These are phyloP conservation scores for Mariannaea sp. DNA, from an alignment of 2,329 filamentous ascomycete genomes.

Conservation along the genomic window DNA sequence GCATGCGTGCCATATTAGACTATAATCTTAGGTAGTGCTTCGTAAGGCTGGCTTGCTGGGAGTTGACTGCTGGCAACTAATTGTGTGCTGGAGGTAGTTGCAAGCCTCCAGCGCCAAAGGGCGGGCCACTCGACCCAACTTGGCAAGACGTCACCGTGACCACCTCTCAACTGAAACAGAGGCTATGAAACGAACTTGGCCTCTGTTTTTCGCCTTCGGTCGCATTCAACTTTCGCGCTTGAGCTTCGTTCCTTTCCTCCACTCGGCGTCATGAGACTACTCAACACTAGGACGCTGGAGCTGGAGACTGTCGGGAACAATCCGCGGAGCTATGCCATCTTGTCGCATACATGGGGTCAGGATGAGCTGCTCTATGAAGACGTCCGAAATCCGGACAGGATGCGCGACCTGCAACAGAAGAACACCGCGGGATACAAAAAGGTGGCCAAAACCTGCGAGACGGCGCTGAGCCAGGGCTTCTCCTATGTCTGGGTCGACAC, in stretches of 20 bases:
- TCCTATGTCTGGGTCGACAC: conserved; percentile 36
- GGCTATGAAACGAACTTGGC: conserved; percentile 9
- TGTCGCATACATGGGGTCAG: conserved; percentile 37
- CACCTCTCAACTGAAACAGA: conserved; percentile 17
- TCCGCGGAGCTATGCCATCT: conserved; percentile 32
- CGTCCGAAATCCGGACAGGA: conserved; percentile 26
- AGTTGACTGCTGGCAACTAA: not conserved
- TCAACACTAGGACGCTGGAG: conserved; percentile 37
- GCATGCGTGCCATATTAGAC: too few species aligned
- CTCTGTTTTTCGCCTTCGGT: not conserved
- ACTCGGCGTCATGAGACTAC: conserved; percentile 31
- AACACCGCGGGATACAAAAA: conserved; percentile 32
- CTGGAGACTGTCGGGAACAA: conserved; percentile 28
- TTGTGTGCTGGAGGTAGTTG: too few species aligned
- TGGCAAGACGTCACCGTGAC: conserved; percentile 22
- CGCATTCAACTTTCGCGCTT: not conserved
- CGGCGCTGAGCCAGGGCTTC: conserved; percentile 29
- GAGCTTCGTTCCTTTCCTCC: not conserved
- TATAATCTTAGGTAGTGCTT: too few species aligned
- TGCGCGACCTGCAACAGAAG: conserved; percentile 26
- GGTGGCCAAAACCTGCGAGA: conserved; percentile 31
- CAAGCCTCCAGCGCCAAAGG: too few species aligned
- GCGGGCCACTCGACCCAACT: conserved; percentile 10
- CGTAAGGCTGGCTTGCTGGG: not conserved
- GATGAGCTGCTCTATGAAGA: conserved; percentile 35